A percentile compares a stretch with the other conserved stretches of the same genome.
Evolutionary conservation across 2,329 filamentous ascomycete species (phyloP).

Genomic region (Cladosporium sp.): DNA sequence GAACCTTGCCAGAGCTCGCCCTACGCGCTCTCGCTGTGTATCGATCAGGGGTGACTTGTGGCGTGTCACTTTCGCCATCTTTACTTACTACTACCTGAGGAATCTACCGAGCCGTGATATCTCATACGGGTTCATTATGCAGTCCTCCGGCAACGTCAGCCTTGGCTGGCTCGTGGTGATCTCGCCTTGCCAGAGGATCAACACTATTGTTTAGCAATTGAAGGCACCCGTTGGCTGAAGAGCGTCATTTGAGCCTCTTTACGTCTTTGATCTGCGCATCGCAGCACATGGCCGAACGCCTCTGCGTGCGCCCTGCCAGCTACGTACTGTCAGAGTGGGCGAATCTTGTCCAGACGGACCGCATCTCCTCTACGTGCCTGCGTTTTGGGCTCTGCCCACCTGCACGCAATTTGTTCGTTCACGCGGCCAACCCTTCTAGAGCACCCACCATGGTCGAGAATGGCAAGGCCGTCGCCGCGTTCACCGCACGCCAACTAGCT

Average conservation of each 20-base stretch:
- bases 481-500: background rate
- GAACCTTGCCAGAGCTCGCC: conserved; percentile 7
- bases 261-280: conserved; percentile 8
- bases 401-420: conserved; percentile 17
- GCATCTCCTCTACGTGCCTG: conserved; percentile 19
- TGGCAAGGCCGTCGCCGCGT: background rate
- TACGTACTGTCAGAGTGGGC: conserved; percentile 1
- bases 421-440: conserved; percentile 19
- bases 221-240: conserved; percentile 1
- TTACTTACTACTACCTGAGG: background rate
- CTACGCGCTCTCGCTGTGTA: background rate
- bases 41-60: background rate
- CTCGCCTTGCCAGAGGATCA: background rate
- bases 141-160: background rate
- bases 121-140: conserved; percentile 8
- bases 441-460: conserved; percentile 2
- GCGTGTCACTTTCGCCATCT: background rate
- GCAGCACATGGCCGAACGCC: background rate
- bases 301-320: background rate
- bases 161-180: conserved; percentile 14
- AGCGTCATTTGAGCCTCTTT: background rate
- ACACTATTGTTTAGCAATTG: background rate
- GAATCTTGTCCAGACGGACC: conserved; percentile 12
- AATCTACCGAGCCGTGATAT: conserved; percentile 9
- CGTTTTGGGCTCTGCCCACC: conserved; percentile 6